Evolutionary conservation across 345 rosid genomes (phyloP), one percentile per base, ranked within the genome.

Genomic region (Reutealis trisperma): DNA sequence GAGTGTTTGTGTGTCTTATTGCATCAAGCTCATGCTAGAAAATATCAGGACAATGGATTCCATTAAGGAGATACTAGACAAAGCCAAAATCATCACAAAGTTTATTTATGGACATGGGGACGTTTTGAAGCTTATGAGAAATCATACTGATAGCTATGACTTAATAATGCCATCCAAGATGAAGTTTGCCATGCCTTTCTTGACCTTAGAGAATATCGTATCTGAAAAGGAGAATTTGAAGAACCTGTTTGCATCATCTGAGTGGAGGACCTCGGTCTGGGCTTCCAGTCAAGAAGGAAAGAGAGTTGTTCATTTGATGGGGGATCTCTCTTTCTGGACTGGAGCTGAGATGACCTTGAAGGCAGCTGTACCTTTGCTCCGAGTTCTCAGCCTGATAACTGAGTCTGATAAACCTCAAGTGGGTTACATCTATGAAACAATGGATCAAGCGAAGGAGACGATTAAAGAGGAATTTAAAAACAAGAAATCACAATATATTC

Each of bases 351-450:
- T 70, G 70, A 82, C 86, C 73, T 24, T 83, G 67, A 88, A 88
- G 72, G 86, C 80, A 58, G 70, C 90, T 12, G 74, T 81, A 63
- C 90, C 94, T 16, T 79, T 91, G 24, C 71, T 91, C 30, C 83
- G 62, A 21, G 79, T 85, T 63, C 70, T 87, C 30, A 21, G 67
- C 71, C 77, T 84, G 80, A 75, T 93, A 45, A 64, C 67, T 45
- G 77, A 67, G 58, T 74, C 42, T 41, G 79, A 86, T 60, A 74
- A 81, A 54, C 88, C 87, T 16, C 88, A 82, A 57, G 78, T 77
- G 30, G 95, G 94, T n/a, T 83, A 74, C 78, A 80, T 93, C 65
- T 93, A 93, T 41, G 91, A 92, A 70, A 81, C 84, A 55, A 84
- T 90, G 84, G 92, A 89, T 80, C 86, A 73, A 75, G 84, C 80